phyloP scores from a whole-genome alignment of 148 eudicot genomes.

The Rhododendron molle region DNA sequence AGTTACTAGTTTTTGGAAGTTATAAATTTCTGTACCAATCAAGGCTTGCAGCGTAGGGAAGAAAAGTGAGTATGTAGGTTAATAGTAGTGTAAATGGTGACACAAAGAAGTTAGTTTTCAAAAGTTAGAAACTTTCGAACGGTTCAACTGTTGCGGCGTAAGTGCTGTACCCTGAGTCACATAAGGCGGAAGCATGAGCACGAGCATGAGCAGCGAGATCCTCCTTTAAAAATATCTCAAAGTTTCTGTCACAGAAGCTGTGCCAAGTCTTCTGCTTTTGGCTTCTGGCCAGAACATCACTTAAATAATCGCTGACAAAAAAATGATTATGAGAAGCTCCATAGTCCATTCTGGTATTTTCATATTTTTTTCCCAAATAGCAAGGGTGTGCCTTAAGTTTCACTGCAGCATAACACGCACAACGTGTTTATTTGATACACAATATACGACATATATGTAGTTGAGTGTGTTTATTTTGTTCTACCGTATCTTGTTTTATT shows the following conservation, averaged over 20 bases:
- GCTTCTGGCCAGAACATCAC: neutral
- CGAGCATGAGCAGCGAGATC: neutral
- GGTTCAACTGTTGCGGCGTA: neutral
- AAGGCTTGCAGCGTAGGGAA: too few species aligned
- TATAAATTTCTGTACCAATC: too few species aligned
- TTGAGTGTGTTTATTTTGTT: neutral
- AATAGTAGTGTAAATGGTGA: neutral
- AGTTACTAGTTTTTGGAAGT: too few species aligned
- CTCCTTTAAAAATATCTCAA: neutral
- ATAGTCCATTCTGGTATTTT: neutral
- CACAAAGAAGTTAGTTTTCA: neutral
- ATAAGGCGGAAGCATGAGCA: neutral
- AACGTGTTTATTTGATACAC: neutral
- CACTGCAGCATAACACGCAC: neutral
- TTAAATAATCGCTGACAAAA: neutral
- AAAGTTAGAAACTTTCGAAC: neutral
- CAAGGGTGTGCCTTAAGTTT: neutral
- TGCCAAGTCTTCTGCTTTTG: neutral
- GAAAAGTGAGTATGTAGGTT: neutral
- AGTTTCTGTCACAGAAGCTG: neutral
- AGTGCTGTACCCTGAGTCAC: neutral
- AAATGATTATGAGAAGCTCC: neutral
- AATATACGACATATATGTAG: neutral
- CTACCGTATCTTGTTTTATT: neutral
- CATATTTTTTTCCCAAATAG: neutral